A percentile compares a stretch with the other conserved stretches of the same genome.
These are phyloP conservation scores for Leishmania major DNA, from an alignment of 208 protist genomes.

Conservation along the genomic window DNA sequence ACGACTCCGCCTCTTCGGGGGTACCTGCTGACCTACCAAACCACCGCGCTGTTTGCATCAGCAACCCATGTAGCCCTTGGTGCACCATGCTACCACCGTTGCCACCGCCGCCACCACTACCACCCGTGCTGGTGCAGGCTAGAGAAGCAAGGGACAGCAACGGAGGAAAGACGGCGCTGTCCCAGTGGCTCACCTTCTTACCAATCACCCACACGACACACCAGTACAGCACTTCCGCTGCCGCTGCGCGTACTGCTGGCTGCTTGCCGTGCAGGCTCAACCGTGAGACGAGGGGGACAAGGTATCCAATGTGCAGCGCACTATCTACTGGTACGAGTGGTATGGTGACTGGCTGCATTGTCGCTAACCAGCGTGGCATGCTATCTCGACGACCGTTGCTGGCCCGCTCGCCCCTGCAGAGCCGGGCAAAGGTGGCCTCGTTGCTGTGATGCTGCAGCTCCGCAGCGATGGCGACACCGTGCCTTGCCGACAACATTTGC, in stretches of 20 bases:
- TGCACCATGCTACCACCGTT: conserved; percentile 9
- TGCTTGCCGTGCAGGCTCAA: conserved; percentile 65
- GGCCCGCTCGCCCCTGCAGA: not conserved
- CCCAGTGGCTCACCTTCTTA: conserved; percentile 33
- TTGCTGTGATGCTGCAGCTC: conserved; percentile 3
- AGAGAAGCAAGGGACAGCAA: conserved; percentile 50
- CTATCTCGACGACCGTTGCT: not conserved
- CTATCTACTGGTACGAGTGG: conserved; percentile 16
- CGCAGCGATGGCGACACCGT: conserved; percentile 7
- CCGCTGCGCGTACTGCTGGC: conserved; percentile 69
- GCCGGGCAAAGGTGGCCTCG: not conserved
- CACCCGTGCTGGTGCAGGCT: conserved; percentile 24
- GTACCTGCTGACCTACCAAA: not conserved
- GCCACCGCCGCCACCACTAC: conserved; percentile 23
- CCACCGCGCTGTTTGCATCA: conserved; percentile 16
- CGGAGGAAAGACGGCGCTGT: conserved; percentile 53
- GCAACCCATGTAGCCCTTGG: not conserved
- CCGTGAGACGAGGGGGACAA: conserved; percentile 67
- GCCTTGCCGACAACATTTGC: conserved; percentile 12
- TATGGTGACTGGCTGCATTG: not conserved
- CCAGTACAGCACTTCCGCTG: conserved; percentile 90
- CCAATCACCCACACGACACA: conserved; percentile 74
- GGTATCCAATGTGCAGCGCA: conserved; percentile 53
- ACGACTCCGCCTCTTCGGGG: not conserved
- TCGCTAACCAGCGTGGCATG: not conserved